Evolutionary conservation across 1,139 yeast species (phyloP), one percentile per base, ranked within the genome.

Genomic region (Williopsis jadinii): DNA sequence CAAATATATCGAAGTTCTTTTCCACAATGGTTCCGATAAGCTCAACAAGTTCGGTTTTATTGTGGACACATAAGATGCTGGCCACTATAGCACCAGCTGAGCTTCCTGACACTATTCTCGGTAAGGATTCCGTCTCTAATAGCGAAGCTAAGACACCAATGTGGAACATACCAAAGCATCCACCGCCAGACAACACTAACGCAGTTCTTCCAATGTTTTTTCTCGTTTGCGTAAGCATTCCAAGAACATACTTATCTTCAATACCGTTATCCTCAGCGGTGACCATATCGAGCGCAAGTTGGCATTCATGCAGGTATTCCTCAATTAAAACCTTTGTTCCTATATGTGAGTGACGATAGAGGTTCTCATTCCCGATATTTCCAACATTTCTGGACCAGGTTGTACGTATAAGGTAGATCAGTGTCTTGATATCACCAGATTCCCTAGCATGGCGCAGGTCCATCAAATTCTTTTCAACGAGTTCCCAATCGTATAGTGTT

Each of bases 21-120:
- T 70, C 70, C 31, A 80, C 67, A 31, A 85, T 69, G 3, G 74
- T 69, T 32, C 68, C 68, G 36, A 85, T 63, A 26, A 85, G 61
- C 5, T 62, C 68, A 26, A 74, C 68, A 3, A 85, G 73, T 59
- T 90, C 97, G 37, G 79, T 85, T 51, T 81, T 82, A 11, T 81
- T 76, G 56, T 84, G 87, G 14, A 85, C 82, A 55, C 96, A 87
- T 39, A 92, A 68, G 13, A 90, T 77, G 42, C 95, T 77, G 11
- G 98, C 97, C 43, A 94, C 82, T 41, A 92, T 90, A 1, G 97
- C 88, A 13, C 99, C 99, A 0, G 97, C 95, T 11, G 96, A 86
- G 10, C 95, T 84, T 1, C 99, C 98, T 40, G 95, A 84, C n/a
- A 92, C 77, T 38, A 92, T 86, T 38, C 88, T 71, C 0, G 99